Evolutionary conservation across 1,139 yeast species (phyloP), one percentile per base, ranked within the genome.

Genomic region (Saccharomyces uvarum): DNA sequence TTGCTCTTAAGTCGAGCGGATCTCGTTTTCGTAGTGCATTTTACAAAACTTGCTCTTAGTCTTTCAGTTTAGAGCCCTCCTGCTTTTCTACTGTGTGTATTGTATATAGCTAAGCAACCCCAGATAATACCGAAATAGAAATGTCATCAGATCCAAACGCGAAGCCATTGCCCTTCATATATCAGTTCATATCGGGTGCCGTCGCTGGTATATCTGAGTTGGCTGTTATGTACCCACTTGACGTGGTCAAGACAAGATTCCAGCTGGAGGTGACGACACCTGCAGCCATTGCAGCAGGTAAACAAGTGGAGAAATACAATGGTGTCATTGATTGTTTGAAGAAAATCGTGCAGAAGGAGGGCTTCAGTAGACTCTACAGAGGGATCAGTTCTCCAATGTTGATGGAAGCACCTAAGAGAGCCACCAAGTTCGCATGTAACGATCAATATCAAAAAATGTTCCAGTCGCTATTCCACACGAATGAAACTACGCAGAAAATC

Each of bases 351-450:
- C 81, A 79, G 65, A 85, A 82, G 61, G 99, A 95, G 73, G 99
- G 99, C 47, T 78, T 82, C 51, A 75, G 85, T 21, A 80, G 95
- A 61, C 79, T 93, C 58, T 95, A 93, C 74, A 84, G 91, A 71
- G 99, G 99, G 61, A 93, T 93, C 64, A 76, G 86, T 31, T 97
- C 99, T 16, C 99, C 99, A 49, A 88, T 93, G 64, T 78, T 93
- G 67, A 93, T 93, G 99, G 99, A 93, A 72, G 99, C 99, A n/a
- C 99, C 99, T 59, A 93, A 93, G 79, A 78, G 91, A 77, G 99
- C 99, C 49, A 91, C 97, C 61, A 93, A 93, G 74, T 93, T 93
- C 69, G 98, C 98, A 54, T 97, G 98, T 59, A 93, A 95, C 70
- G 99, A 95, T 70, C 93, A 90, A 72, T 93, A 97, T 88, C 95